Percentiles rank a stretch among this genome's conserved stretches.
These are phyloP conservation scores for Neofusicoccum umdonicola DNA, from an alignment of 2,329 filamentous ascomycete genomes.

Conservation along the genomic window DNA sequence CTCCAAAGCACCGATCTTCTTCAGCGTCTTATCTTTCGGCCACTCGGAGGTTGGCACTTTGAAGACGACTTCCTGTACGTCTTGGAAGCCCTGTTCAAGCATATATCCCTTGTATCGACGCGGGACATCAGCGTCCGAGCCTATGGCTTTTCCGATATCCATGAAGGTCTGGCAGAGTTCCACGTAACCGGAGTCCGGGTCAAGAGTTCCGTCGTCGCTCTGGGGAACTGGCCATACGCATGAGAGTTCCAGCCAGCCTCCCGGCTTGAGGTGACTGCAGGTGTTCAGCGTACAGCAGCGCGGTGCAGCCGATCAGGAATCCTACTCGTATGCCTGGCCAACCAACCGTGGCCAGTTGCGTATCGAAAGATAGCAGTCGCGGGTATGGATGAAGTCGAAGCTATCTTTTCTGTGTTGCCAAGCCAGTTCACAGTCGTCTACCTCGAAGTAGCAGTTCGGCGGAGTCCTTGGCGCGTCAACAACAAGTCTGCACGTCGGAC, in stretches of 20 bases:
- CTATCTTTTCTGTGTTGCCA: slow-evolving; percentile 35
- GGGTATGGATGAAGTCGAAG: slow-evolving; percentile 45
- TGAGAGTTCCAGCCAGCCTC: slow-evolving; percentile 9
- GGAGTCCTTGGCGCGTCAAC: slow-evolving; percentile 38
- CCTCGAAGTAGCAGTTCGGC: slow-evolving; percentile 47
- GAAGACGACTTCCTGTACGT: slow-evolving; percentile 10
- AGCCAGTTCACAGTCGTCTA: slow-evolving; percentile 45
- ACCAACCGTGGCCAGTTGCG: slow-evolving; percentile 9
- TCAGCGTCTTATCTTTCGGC: slow-evolving; percentile 10
- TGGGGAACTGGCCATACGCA: slow-evolving; percentile 15
- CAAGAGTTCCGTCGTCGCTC: slow-evolving; percentile 13
- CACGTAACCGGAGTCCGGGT: background rate
- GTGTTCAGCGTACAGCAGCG: background rate
- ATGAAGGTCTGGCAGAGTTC: slow-evolving; percentile 6
- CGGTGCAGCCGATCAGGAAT: background rate
- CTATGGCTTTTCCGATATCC: slow-evolving; percentile 8
- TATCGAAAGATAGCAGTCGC: slow-evolving; percentile 14
- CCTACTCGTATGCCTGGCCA: slow-evolving; percentile 13
- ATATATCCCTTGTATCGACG: slow-evolving; percentile 3
- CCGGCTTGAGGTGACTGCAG: slow-evolving; percentile 10
- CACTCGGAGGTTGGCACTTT: slow-evolving; percentile 12
- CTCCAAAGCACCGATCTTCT: slow-evolving; percentile 12
- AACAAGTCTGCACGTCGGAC: background rate
- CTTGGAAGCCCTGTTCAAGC: slow-evolving; percentile 1
- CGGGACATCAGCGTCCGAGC: slow-evolving; percentile 1